Evolutionary conservation across 345 rosid species (phyloP).

Genomic region (Ricinus communis): DNA sequence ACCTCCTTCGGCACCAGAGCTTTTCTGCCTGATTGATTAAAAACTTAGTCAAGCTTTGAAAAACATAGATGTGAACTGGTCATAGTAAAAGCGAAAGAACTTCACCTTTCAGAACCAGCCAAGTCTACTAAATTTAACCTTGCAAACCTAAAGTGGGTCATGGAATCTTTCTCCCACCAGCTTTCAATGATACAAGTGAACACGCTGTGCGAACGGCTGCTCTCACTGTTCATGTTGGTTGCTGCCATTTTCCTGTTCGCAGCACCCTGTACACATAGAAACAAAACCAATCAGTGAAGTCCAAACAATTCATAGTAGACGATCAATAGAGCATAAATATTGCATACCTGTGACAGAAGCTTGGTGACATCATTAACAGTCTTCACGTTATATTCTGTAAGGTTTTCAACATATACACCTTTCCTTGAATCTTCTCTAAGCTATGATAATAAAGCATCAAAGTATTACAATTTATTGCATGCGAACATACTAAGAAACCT

Average conservation of each 20-base stretch:
- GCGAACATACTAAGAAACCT: constrained; percentile 7
- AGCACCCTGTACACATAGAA: constrained; percentile 59
- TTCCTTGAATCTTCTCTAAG: constrained; percentile 89
- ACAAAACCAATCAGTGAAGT: constrained; percentile 7
- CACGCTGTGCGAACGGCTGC: constrained; percentile 97
- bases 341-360: constrained; percentile 69
- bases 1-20: constrained; percentile 96
- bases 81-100: constrained; percentile 1
- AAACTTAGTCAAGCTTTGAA: constrained; percentile 19
- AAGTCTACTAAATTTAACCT: constrained; percentile 93
- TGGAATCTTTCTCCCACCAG: constrained; percentile 81
- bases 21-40: constrained; percentile 69
- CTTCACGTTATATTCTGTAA: constrained; percentile 63
- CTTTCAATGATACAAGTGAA: constrained; percentile 94
- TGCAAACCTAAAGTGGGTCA: constrained; percentile 79
- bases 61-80: constrained; percentile 16
- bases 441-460: constrained; percentile 48
- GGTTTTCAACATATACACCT: constrained; percentile 90
- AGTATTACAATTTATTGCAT: constrained; percentile 25
- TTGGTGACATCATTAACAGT: constrained; percentile 68
- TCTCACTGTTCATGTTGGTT: constrained; percentile 90
- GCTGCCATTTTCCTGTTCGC: constrained; percentile 86
- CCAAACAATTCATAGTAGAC: not conserved
- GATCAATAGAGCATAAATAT: constrained; percentile 11
- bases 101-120: constrained; percentile 99